A percentile compares a stretch with the other conserved stretches of the same genome.
Evolutionary conservation across 2,329 filamentous ascomycete species (phyloP).

Genomic region (Cadophora gregata): DNA sequence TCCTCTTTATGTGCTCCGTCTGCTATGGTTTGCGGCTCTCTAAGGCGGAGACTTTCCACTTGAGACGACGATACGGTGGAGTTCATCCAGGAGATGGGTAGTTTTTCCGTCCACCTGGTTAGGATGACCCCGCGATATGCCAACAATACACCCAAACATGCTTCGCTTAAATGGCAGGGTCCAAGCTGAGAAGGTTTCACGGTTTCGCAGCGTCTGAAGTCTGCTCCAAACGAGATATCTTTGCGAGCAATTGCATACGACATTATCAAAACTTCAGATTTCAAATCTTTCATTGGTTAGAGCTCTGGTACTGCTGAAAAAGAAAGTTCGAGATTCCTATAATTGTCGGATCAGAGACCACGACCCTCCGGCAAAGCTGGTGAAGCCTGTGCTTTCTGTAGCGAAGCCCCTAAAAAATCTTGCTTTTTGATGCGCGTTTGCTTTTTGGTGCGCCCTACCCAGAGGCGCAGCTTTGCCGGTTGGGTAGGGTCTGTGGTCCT

Average conservation of each 20-base stretch:
- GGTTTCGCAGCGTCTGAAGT: conserved; percentile 7
- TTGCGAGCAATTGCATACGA: neutral
- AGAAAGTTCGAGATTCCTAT: neutral
- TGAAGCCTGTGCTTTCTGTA: too few relatives aligned
- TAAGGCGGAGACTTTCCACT: neutral
- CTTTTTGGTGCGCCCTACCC: too few relatives aligned
- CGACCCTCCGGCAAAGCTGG: too few relatives aligned
- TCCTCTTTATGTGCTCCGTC: conserved; percentile 6
- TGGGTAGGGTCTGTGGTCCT: too few relatives aligned
- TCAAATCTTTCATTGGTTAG: neutral
- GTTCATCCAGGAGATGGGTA: conserved; percentile 3
- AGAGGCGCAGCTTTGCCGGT: too few relatives aligned
- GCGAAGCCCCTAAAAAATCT: too few relatives aligned
- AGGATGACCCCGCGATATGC: neutral
- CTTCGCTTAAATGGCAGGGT: neutral
- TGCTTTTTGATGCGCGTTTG: too few relatives aligned
- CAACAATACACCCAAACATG: conserved; percentile 2
- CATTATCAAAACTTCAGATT: neutral
- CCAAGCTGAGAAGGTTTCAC: conserved; percentile 7
- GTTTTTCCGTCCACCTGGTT: conserved; percentile 3
- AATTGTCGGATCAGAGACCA: too few relatives aligned
- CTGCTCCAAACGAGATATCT: neutral
- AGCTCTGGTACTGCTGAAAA: neutral
- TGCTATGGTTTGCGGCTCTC: conserved; percentile 1
- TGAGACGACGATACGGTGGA: neutral